Percentiles rank a stretch among this genome's conserved stretches.
Conservation (phyloP, 2,329 filamentous ascomycete species). For the Acrocalymma vagum region DNA sequence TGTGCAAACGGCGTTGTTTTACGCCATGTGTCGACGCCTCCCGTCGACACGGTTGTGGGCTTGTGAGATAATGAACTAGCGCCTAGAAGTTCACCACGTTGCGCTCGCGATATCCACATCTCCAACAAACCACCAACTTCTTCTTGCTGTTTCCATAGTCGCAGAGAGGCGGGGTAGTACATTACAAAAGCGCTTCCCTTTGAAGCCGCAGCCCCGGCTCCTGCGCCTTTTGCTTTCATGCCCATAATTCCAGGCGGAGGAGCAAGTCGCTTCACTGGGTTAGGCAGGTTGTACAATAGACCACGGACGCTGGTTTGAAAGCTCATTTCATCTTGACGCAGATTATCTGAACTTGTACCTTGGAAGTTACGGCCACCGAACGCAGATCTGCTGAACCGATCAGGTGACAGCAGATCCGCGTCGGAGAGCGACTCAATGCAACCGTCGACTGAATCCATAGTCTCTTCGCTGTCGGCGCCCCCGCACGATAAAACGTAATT, state of each 20-base stretch:
- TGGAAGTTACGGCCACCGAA: slow-evolving; percentile 57
- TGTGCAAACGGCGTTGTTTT: slow-evolving; percentile 28
- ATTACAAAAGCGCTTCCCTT: slow-evolving; percentile 78
- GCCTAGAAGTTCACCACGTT: slow-evolving; percentile 47
- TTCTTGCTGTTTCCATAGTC: slow-evolving; percentile 83
- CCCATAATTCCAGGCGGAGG: slow-evolving; percentile 48
- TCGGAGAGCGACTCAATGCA: slow-evolving; percentile 89
- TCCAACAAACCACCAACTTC: slow-evolving; percentile 80
- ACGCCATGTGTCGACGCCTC: slow-evolving; percentile 51
- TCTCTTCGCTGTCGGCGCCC: slow-evolving; percentile 63
- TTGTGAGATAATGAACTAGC: slow-evolving; percentile 34
- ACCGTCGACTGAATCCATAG: slow-evolving; percentile 81
- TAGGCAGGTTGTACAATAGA: slow-evolving; percentile 82
- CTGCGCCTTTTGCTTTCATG: slow-evolving; percentile 38
- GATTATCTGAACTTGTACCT: slow-evolving; percentile 69
- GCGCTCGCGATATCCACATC: slow-evolving; percentile 69
- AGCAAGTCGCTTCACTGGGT: slow-evolving; percentile 75
- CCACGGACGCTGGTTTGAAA: slow-evolving; percentile 92
- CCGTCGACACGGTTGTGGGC: slow-evolving; percentile 31
- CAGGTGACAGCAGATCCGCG: slow-evolving; percentile 83
- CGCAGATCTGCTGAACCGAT: slow-evolving; percentile 71
- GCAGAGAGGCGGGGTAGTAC: slow-evolving; percentile 88
- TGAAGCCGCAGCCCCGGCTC: slow-evolving; percentile 18
- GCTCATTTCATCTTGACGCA: slow-evolving; percentile 92
- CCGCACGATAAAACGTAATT: slow-evolving; percentile 91